Evolutionary conservation across 495 filamentous ascomycete genomes (phyloP), one percentile per base, ranked within the genome.

Genomic region (Tuber microsphaerosporum): DNA sequence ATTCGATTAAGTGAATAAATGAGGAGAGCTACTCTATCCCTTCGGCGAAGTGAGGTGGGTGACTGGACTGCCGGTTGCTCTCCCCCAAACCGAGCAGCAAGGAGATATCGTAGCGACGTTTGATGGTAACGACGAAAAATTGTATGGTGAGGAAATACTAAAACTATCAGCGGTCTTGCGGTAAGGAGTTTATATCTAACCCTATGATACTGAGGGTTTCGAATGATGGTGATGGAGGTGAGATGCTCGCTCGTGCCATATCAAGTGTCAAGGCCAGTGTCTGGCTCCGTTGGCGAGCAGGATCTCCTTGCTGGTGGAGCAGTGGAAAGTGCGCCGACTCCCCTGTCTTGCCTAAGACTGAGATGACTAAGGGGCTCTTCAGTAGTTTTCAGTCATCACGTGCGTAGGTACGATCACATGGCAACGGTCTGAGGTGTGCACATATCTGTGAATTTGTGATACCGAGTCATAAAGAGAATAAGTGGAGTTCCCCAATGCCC

Each of bases 1-100:
- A 71, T 80, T 68, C 80, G 51, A 31, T 45, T 19, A 43, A 45
- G 34, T 22, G 56, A 34, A 65, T 34, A 34, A 34, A 34, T 65
- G 56, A 65, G 31, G 56, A 31, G 12, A 34, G 56, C 17, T 65
- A 7, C 56, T 65, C 26, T 65, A 17, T 65, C 31, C 56, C 56
- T 34, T 34, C 56, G 34, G 26, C 3, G 14, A 34, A 1, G 56
- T 65, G 56, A 65, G 17, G 56, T 3, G 56, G 17, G 26, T 16
- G 34, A 34, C 56, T 34, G 17, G 56, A 65, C 56, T 65, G 51
- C 51, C 51, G n/a, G 51, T 31, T 16, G 14, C 26, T 65, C 56
- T 34, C 14, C 56, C 26, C 26, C 56, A 7, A 19, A 34, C 56
- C 56, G 56, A 65, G 5, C 4, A 34, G 56, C 42, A 43, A 12